Base-by-base conservation (phyloP, 192 early-diverging fungal genomes). In the Gaertneriomyces sp. region DNA sequence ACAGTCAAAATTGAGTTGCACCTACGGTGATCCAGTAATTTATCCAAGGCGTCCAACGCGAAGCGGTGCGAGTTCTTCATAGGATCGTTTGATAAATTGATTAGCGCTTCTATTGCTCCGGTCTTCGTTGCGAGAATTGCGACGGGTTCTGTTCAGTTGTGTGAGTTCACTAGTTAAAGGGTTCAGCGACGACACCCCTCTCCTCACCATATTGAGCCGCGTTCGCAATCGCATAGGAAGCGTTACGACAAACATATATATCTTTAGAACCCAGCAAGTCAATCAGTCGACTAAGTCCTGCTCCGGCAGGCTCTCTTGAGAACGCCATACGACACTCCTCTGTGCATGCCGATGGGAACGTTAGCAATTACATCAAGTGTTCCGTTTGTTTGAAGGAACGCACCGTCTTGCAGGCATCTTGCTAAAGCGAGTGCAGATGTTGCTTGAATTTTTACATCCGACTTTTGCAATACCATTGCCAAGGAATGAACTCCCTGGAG, bases 1-100 rank as follows among this genome's bases (percentile, higher is more conserved):
- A 33, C 25, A 2, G 1, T 33, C 25, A 33, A 33, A 33, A 0
- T 33, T 33, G 25, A 33, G 25, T 33, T 33, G 25, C 7, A 54
- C 77, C 42, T 72, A 85, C 83, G 61, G 60, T 73, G 68, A 33
- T 85, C 81, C 14, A 85, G 67, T 2, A 85, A 55, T 66, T 85
- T 85, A 49, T 81, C 80, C 64, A 85, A 61, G 20, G 83, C 81
- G 55, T 85, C 81, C 11, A 42, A 56, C 12, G 81, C 80, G 66
- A 85, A 85, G 47, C 73, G 76, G 17, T 66, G 63, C 1, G 83
- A 63, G 53, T 71, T 71, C 47, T 75, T 74, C 16, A 58, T 43
- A 9, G 73, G 38, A 41, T 82, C 77, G 38, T 58, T 71, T 55
- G 71, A 70, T 16, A 85, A 63, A 1, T 70, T 50, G 5, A 84